Base-by-base conservation (phyloP, 371 early-diverging fungal species). In the Mortierella sp. region DNA sequence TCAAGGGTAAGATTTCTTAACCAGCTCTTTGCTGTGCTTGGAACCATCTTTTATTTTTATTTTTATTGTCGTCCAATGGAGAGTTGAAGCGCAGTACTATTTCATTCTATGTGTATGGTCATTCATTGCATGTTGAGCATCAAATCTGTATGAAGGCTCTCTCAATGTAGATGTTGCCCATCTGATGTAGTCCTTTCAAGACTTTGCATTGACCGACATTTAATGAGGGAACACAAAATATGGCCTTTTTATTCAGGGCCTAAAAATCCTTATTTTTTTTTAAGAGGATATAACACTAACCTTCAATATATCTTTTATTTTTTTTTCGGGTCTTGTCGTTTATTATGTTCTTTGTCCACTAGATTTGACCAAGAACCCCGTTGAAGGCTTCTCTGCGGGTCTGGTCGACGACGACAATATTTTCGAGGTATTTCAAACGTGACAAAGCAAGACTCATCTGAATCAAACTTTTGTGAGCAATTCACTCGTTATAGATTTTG, bases 361-460 rank as follows among this genome's bases (percentile, higher is more conserved):
- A 90, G 94, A 93, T 70, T 83, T 94, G 13, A 83, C 85, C 66
- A 90, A 87, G 83, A 83, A 85, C 71, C 95, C 94, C 9, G 92
- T 93, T 15, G 92, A 93, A 79, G 94, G 94, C 3, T 95, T 95
- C 83, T 92, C 93, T 15, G 96, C 95, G 23, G 95, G 95, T 23
- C 86, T 91, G 23, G 85, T 87, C 40, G 85, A 87, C 28, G 89
- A 89, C 55, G 76, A 83, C 54, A 90, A 93, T 83, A 87, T 95
- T 67, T 93, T 89, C 77, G 91, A 89, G 85, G 94, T 89, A 88
- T 13, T 42, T 49, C 7, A 57, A 19, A 35, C 22, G 45, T 45
- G 58, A 57, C n/a, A 60, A 22, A 23, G 22, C 40, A 34, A 58
- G 12, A n/a, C 22, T 34, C 59, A 13, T 31, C 37, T 34, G 37